These are phyloP conservation scores for Clitopilus passeckerianus DNA, from an alignment of 768 basidiomycete species.

Conservation along the genomic window DNA sequence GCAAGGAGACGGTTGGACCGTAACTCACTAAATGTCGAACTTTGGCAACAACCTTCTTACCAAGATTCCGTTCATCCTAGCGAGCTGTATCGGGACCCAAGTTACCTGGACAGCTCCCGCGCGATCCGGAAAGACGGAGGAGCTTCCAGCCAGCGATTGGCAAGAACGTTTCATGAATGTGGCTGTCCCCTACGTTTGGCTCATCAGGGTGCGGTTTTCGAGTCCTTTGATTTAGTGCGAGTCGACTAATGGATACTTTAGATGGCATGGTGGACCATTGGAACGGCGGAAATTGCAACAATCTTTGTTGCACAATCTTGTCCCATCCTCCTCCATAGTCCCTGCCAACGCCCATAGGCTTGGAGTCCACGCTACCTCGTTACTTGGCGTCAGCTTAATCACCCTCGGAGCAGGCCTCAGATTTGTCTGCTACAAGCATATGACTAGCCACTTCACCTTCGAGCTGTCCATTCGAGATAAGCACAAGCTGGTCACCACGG, in stretches of 20 bases:
- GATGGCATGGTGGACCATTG: neutral
- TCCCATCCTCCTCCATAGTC: neutral
- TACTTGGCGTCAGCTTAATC: constrained; percentile 18
- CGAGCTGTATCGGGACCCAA: neutral
- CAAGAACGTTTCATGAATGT: neutral
- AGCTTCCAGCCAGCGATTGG: neutral
- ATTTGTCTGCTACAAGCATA: constrained; percentile 25
- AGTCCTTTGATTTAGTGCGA: neutral
- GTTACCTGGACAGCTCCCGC: neutral
- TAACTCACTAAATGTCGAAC: neutral
- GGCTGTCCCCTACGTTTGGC: neutral
- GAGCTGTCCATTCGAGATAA: constrained; percentile 23
- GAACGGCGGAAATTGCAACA: neutral
- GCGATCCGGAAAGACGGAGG: neutral
- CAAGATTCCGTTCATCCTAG: neutral
- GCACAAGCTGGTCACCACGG: constrained; percentile 21
- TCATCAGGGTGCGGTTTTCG: neutral
- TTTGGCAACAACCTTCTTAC: neutral
- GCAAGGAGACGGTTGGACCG: too few relatives aligned
- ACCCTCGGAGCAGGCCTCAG: constrained; percentile 26
- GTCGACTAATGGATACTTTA: neutral
- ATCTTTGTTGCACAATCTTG: neutral
- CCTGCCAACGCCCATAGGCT: neutral
- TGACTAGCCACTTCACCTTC: constrained; percentile 36
- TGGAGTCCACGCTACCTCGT: neutral